phyloP scores from a whole-genome alignment of 139 green algal genomes.

The Chlamydomonas sp. region DNA sequence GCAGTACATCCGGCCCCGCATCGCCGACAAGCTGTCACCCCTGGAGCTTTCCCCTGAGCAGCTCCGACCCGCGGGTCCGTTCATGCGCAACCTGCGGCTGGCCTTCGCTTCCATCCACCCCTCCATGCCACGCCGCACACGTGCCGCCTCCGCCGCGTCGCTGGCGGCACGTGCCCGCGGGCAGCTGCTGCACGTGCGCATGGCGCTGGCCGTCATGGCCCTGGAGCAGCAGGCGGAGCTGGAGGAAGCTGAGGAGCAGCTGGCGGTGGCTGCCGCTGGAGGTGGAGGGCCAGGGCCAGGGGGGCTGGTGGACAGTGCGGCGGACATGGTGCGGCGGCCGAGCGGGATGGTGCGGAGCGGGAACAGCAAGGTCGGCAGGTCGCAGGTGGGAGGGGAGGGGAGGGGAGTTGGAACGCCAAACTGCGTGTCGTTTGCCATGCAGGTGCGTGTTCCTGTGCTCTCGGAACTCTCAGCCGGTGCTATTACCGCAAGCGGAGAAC shows the following conservation, averaged over 20 bases:
- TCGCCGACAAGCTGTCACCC: neutral
- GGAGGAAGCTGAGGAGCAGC: constrained; percentile 1
- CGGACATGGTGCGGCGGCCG: too few species aligned
- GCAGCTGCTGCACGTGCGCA: constrained; percentile 13
- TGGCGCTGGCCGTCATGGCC: constrained; percentile 1
- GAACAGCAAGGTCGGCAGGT: too few species aligned
- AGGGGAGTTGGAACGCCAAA: too few species aligned
- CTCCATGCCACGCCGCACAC: neutral
- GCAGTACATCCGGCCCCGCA: constrained; percentile 15
- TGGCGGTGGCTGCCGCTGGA: neutral
- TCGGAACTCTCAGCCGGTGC: too few species aligned
- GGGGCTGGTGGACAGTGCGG: too few species aligned
- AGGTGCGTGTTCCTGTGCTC: neutral
- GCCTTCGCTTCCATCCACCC: neutral
- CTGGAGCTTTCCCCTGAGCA: neutral
- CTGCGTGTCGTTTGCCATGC: neutral
- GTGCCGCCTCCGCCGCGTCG: neutral
- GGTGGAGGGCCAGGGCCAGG: neutral
- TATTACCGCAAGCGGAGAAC: too few species aligned
- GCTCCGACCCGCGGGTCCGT: neutral
- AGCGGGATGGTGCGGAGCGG: too few species aligned
- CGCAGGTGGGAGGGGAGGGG: too few species aligned
- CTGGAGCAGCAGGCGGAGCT: neutral
- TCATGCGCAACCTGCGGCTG: constrained; percentile 13
- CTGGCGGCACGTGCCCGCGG: neutral